Conservation (phyloP, 352 stramenopile species). For the Globisporangium lucens region DNA sequence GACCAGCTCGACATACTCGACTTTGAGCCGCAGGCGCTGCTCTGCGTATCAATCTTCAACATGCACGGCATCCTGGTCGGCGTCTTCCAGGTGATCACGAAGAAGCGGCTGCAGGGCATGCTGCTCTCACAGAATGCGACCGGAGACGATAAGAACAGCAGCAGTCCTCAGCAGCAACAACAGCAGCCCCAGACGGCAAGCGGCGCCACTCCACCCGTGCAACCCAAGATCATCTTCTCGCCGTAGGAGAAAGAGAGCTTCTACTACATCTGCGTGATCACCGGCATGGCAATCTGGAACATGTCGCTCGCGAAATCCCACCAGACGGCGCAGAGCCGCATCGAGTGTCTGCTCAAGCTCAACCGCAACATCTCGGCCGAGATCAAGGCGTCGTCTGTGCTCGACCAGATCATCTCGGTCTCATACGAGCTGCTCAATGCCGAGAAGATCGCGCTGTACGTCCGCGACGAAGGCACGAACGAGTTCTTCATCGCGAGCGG, state of each 20-base stretch:
- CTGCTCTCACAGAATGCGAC: not conserved
- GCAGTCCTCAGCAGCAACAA: not conserved
- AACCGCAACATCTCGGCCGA: conserved; percentile 40
- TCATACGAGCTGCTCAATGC: conserved; percentile 38
- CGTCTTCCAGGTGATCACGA: conserved; percentile 61
- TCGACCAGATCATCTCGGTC: conserved; percentile 39
- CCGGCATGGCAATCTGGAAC: conserved; percentile 40
- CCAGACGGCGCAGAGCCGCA: conserved; percentile 31
- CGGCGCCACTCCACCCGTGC: conserved; percentile 2
- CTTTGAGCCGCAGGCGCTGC: conserved; percentile 53
- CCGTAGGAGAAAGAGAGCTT: conserved; percentile 35
- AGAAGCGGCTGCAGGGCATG: conserved; percentile 24
- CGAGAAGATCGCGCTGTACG: conserved; percentile 32
- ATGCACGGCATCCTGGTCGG: conserved; percentile 57
- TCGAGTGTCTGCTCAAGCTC: conserved; percentile 34
- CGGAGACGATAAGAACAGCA: not conserved
- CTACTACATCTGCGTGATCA: conserved; percentile 38
- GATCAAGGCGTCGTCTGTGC: conserved; percentile 27
- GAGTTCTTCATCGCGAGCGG: conserved; percentile 27
- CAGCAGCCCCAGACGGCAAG: not conserved
- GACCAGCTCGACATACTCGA: conserved; percentile 64
- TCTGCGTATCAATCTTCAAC: conserved; percentile 62
- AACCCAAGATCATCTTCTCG: conserved; percentile 27
- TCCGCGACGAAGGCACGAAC: conserved; percentile 31
- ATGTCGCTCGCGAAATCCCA: conserved; percentile 29